Percentiles rank a stretch among this genome's conserved stretches.
Evolutionary conservation across 208 protist genomes (phyloP).

Genomic region (Sergeia podlipaevii): DNA sequence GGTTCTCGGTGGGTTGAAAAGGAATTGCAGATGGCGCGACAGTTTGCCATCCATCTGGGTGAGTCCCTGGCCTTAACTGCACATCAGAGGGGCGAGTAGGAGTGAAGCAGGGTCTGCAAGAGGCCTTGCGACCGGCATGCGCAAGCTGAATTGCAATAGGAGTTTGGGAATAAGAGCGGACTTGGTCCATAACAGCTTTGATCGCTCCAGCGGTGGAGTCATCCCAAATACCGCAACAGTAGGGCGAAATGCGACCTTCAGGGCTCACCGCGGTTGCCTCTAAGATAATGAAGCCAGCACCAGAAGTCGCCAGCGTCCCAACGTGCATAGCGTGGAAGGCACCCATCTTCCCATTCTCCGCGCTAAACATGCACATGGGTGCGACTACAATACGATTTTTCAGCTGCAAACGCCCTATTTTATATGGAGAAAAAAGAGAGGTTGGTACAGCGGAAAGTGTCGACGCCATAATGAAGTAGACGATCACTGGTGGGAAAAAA

Average conservation of each 20-base stretch:
- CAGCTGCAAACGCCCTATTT: slow-evolving; percentile 16
- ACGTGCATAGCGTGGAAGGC: slow-evolving; percentile 34
- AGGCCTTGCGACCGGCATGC: slow-evolving; percentile 61
- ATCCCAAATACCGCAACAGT: slow-evolving; percentile 36
- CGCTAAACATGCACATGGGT: slow-evolving; percentile 32
- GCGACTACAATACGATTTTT: slow-evolving; percentile 28
- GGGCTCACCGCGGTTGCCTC: slow-evolving; percentile 39
- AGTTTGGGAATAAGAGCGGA: slow-evolving; percentile 24
- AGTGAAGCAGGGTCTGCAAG: neutral
- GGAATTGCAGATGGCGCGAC: slow-evolving; percentile 43
- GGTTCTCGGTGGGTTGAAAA: slow-evolving; percentile 18
- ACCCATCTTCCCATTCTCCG: slow-evolving; percentile 20
- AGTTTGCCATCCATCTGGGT: slow-evolving; percentile 11
- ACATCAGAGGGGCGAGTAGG: neutral
- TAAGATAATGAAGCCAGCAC: slow-evolving; percentile 42
- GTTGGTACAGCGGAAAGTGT: too few relatives aligned
- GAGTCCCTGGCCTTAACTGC: neutral
- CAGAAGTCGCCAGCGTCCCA: slow-evolving; percentile 29
- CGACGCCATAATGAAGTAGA: too few relatives aligned
- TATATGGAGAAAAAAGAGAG: slow-evolving; percentile 20
- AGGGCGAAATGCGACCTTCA: slow-evolving; percentile 20
- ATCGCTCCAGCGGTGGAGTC: slow-evolving; percentile 28
- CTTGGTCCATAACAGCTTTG: slow-evolving; percentile 25
- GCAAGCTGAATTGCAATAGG: slow-evolving; percentile 74
- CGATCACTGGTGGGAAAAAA: too few relatives aligned